phyloP scores from a whole-genome alignment of 257 asterid species.

The Cruciata laevipes region DNA sequence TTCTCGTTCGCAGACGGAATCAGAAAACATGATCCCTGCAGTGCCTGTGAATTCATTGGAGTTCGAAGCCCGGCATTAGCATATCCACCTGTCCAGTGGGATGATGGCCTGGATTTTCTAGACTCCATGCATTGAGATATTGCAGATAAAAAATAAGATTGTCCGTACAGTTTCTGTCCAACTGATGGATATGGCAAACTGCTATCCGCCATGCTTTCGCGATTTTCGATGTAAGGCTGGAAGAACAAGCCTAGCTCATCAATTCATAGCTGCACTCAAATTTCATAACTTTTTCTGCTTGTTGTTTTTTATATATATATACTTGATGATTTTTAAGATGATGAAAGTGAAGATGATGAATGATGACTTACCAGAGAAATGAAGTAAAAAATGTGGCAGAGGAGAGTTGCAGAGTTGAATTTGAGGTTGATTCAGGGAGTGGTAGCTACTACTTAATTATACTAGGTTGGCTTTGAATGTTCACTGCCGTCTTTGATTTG shows the following conservation, averaged over 20 bases:
- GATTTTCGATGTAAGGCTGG: conserved; percentile 19
- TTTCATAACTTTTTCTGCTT: too few relatives aligned
- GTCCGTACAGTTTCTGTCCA: conserved; percentile 36
- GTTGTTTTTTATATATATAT: too few relatives aligned
- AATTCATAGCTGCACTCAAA: background rate
- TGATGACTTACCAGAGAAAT: background rate
- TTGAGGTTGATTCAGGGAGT: background rate
- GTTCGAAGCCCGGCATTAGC: conserved; percentile 37
- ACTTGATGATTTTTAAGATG: background rate
- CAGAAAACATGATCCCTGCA: conserved; percentile 24
- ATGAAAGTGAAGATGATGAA: background rate
- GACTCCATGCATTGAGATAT: conserved; percentile 34
- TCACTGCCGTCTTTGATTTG: too few relatives aligned
- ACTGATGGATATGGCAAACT: conserved; percentile 24
- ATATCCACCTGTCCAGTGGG: conserved; percentile 27
- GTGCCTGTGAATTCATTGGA: conserved; percentile 24
- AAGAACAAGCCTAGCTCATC: background rate
- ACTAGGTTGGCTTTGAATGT: too few relatives aligned
- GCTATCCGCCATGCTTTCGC: conserved; percentile 38
- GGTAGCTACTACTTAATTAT: too few relatives aligned
- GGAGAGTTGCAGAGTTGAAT: background rate
- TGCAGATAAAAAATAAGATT: conserved; percentile 31
- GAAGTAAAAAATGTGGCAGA: background rate
- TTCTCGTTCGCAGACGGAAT: conserved; percentile 50
- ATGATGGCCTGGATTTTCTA: conserved; percentile 24